phyloP scores from a whole-genome alignment of 169 alveolate species.

The Blepharisma undulans region DNA sequence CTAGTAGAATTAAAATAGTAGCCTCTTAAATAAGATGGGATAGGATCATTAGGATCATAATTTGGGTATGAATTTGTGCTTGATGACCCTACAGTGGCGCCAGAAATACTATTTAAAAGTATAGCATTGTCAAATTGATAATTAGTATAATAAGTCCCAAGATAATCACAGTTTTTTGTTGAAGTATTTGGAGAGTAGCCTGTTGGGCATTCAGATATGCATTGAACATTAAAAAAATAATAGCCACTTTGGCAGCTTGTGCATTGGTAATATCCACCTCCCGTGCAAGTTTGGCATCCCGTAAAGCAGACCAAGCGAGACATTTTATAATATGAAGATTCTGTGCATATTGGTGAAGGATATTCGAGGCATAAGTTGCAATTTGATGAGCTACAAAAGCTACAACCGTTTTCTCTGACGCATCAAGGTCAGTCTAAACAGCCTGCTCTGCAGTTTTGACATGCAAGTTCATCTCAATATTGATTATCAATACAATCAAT shows the following conservation, averaged over 20 bases:
- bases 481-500: neutral
- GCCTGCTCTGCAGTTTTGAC: neutral
- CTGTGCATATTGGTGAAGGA: neutral
- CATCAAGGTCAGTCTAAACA: neutral
- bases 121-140: neutral
- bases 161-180: neutral
- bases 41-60: neutral
- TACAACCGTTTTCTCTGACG: neutral
- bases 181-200: neutral
- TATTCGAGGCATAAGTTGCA: neutral
- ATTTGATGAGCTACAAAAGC: neutral
- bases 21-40: neutral
- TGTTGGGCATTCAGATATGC: neutral
- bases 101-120: neutral
- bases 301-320: too few species aligned
- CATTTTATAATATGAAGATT: too few species aligned
- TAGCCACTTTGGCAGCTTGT: neutral
- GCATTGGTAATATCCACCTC: neutral
- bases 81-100: neutral
- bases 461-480: neutral
- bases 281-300: neutral
- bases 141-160: neutral
- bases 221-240: neutral
- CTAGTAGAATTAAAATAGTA: conserved; percentile 1
- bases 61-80: neutral